phyloP scores from a whole-genome alignment of 495 filamentous ascomycete genomes.

The Penicillium nucicola region DNA sequence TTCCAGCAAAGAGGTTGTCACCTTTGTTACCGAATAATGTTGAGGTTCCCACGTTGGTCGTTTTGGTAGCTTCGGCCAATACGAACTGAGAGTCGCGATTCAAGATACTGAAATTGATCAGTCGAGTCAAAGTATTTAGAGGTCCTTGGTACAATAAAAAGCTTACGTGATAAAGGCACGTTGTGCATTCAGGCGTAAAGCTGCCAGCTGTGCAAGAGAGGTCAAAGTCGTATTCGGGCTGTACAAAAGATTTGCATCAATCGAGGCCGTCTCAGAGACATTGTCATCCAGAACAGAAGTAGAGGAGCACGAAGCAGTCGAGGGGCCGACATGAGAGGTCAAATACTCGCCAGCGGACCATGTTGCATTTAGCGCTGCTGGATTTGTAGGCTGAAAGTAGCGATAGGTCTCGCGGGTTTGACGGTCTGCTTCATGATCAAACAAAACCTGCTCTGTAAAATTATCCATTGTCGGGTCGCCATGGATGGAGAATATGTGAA shows the following conservation, averaged over 20 bases:
- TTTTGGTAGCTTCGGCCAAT: constrained; percentile 47
- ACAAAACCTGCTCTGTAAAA: neutral
- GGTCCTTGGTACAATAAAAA: neutral
- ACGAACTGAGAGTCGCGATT: constrained; percentile 47
- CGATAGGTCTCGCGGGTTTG: constrained; percentile 30
- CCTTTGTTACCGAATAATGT: constrained; percentile 24
- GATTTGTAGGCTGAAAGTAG: constrained; percentile 26
- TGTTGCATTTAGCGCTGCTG: neutral
- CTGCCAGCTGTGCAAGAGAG: constrained; percentile 40
- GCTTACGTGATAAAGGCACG: constrained; percentile 29
- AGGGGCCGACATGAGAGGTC: neutral
- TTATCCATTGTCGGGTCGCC: no score
- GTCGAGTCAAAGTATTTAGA: neutral
- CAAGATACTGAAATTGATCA: neutral
- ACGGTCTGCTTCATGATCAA: constrained; percentile 10
- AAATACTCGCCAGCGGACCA: neutral
- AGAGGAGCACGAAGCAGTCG: neutral
- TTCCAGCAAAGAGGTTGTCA: constrained; percentile 43
- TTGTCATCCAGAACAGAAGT: neutral
- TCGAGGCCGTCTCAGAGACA: neutral
- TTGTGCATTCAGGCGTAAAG: constrained; percentile 36
- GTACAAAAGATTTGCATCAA: neutral
- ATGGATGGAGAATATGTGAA: no score
- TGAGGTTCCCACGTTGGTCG: constrained; percentile 30
- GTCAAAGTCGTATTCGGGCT: constrained; percentile 48